These are phyloP conservation scores for Xylaria cubensis DNA, from an alignment of 495 filamentous ascomycete species.

Conservation along the genomic window DNA sequence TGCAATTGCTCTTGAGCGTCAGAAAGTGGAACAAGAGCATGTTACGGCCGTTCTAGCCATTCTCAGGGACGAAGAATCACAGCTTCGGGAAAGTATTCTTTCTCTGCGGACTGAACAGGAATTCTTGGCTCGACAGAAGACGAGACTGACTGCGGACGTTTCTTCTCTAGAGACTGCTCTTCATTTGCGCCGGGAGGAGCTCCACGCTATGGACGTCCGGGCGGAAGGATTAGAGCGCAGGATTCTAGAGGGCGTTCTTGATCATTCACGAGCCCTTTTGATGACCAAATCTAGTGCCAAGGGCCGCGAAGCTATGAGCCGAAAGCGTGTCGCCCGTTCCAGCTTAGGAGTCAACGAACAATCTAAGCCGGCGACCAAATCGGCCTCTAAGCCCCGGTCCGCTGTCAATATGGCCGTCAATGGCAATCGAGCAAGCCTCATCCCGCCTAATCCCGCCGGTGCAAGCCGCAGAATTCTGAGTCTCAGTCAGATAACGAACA, in stretches of 20 bases:
- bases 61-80: constrained; percentile 57
- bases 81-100: constrained; percentile 46
- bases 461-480: constrained; percentile 81
- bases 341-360: constrained; percentile 36
- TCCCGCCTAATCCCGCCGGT: constrained; percentile 55
- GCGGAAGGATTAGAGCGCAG: constrained; percentile 88
- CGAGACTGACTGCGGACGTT: constrained; percentile 78
- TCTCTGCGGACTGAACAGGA: constrained; percentile 73
- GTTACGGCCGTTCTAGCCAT: constrained; percentile 75
- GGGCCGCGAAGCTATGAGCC: constrained; percentile 64
- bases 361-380: constrained; percentile 32
- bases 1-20: constrained; percentile 78
- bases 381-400: constrained; percentile 48
- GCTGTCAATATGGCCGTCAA: constrained; percentile 55
- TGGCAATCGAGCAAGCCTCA: constrained; percentile 47
- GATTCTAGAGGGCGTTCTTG: constrained; percentile 92
- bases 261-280: constrained; percentile 87
- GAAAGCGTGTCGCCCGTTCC: constrained; percentile 69
- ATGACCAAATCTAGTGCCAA: constrained; percentile 64
- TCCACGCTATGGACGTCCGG: constrained; percentile 84
- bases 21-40: constrained; percentile 76
- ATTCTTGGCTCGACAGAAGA: constrained; percentile 72
- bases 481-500: constrained; percentile 84
- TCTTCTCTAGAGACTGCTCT: constrained; percentile 89
- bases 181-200: constrained; percentile 85